A percentile compares a stretch with the other conserved stretches of the same genome.
These are phyloP conservation scores for Falciphora oryzae DNA, from an alignment of 2,329 filamentous ascomycete species.

Conservation along the genomic window DNA sequence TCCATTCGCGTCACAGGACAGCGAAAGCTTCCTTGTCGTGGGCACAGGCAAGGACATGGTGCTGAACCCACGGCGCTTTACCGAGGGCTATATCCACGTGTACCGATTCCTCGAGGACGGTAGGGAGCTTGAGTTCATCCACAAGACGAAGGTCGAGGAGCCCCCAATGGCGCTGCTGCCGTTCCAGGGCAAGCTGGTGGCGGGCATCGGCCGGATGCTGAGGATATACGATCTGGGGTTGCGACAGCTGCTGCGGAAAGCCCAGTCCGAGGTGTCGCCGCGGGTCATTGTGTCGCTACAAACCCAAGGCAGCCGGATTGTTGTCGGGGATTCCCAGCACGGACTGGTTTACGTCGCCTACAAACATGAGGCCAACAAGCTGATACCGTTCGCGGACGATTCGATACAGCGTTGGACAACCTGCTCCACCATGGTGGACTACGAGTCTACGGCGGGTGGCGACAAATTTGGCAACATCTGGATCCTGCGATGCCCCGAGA, in stretches of 20 bases:
- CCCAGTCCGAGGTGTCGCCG: conserved; percentile 71
- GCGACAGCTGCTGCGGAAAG: conserved; percentile 86
- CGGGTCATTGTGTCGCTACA: conserved; percentile 85
- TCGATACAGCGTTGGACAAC: conserved; percentile 86
- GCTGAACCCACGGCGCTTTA: conserved; percentile 68
- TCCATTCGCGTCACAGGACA: conserved; percentile 80
- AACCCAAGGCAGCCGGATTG: conserved; percentile 83
- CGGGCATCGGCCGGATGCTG: conserved; percentile 77
- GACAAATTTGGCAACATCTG: conserved; percentile 98
- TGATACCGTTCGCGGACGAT: conserved; percentile 93
- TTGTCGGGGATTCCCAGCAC: conserved; percentile 89
- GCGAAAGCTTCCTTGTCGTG: conserved; percentile 86
- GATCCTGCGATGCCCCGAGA: conserved; percentile 80
- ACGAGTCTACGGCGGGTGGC: conserved; percentile 88
- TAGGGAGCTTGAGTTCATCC: conserved; percentile 85
- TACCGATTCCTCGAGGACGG: conserved; percentile 87
- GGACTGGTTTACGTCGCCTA: conserved; percentile 90
- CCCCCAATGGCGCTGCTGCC: conserved; percentile 84
- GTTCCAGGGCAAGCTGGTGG: conserved; percentile 85
- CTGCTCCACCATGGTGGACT: conserved; percentile 89
- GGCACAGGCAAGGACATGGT: conserved; percentile 90
- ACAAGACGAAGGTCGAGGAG: conserved; percentile 89
- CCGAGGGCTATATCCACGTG: conserved; percentile 81
- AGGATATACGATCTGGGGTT: conserved; percentile 91
- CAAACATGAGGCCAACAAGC: conserved; percentile 82